Conservation (phyloP, 257 asterid species). For the Ajuga chamaepitys region DNA sequence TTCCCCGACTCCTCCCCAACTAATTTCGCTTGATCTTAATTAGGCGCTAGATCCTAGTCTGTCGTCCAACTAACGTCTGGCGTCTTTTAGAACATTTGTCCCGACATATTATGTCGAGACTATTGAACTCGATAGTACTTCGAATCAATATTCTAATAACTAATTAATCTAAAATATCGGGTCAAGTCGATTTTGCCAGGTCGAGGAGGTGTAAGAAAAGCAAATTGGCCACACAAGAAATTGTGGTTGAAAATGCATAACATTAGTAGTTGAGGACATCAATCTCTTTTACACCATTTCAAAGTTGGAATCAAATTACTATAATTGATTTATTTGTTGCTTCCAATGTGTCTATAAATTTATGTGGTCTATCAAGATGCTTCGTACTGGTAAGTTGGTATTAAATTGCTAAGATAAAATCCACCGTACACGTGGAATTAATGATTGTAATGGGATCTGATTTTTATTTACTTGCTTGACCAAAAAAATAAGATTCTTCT, state of each 20-base stretch:
- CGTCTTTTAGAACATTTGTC: too few species aligned
- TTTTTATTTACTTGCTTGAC: background rate
- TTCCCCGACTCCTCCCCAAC: too few species aligned
- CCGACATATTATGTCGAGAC: too few species aligned
- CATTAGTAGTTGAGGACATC: constrained; percentile 12
- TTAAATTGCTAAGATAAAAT: background rate
- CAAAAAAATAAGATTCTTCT: background rate
- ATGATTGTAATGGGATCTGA: background rate
- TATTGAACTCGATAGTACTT: too few species aligned
- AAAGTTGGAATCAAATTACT: background rate
- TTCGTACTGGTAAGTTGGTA: background rate
- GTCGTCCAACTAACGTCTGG: too few species aligned
- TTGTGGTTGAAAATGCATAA: constrained; percentile 11
- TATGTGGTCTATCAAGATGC: background rate
- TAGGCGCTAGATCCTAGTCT: too few species aligned
- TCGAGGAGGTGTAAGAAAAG: background rate
- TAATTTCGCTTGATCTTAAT: too few species aligned
- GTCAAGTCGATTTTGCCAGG: too few species aligned
- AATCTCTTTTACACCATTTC: background rate
- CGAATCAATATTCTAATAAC: too few species aligned
- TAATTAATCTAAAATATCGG: too few species aligned
- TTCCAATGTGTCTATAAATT: background rate
- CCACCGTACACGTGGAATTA: constrained; percentile 9
- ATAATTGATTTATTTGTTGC: background rate
- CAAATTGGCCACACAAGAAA: constrained; percentile 16